phyloP scores from a whole-genome alignment of 768 basidiomycete species.

The Agrocybe pediades region DNA sequence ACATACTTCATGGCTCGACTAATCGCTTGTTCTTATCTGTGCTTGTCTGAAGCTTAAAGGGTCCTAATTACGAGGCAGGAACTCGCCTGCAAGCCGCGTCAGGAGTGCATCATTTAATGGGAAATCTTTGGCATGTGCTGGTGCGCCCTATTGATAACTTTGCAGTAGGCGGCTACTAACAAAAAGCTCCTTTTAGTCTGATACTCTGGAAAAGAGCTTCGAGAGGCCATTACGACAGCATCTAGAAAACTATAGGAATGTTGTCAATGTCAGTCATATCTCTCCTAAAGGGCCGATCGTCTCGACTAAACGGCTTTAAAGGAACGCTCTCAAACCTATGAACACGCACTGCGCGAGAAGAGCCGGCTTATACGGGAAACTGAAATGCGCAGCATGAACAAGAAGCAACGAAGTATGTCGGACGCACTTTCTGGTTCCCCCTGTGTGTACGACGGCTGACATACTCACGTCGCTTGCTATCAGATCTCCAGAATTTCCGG shows the following conservation, averaged over 20 bases:
- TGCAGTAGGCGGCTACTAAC: background rate
- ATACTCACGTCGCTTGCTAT: background rate
- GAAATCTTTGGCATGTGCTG: slow-evolving; percentile 91
- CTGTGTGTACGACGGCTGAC: background rate
- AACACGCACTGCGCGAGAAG: slow-evolving; percentile 79
- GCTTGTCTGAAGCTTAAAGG: slow-evolving; percentile 57
- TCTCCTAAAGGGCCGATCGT: background rate
- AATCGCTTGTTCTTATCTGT: background rate
- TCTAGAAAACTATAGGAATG: slow-evolving; percentile 74
- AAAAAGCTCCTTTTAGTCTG: slow-evolving; percentile 52
- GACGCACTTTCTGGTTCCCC: background rate
- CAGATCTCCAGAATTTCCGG: slow-evolving; percentile 88
- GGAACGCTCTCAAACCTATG: slow-evolving; percentile 87
- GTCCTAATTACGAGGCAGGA: slow-evolving; percentile 78
- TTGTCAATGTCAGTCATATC: slow-evolving; percentile 56
- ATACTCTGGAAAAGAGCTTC: slow-evolving; percentile 83
- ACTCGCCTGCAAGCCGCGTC: slow-evolving; percentile 83
- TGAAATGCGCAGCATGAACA: slow-evolving; percentile 82
- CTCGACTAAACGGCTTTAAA: slow-evolving; percentile 26
- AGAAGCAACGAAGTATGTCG: slow-evolving; percentile 78
- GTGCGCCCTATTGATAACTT: slow-evolving; percentile 42
- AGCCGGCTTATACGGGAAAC: slow-evolving; percentile 84
- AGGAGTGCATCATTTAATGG: slow-evolving; percentile 88
- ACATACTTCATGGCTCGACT: background rate
- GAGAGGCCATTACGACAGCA: slow-evolving; percentile 89